Evolutionary conservation across 139 green algal genomes (phyloP), one percentile per base, ranked within the genome.

Genomic region (Chlamydomonas schloesseri): DNA sequence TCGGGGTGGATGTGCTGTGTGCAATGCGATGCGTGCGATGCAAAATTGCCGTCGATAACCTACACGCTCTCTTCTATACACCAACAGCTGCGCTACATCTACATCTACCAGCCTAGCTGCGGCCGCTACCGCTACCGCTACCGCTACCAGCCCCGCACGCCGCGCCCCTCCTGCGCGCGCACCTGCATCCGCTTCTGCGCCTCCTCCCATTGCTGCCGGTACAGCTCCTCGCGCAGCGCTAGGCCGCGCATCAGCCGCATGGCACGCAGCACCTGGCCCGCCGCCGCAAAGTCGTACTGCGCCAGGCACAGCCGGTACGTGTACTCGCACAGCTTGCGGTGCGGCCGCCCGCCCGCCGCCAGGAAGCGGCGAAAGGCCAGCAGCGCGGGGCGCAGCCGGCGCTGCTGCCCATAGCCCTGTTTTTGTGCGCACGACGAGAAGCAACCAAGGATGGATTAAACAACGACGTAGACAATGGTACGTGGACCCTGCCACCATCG

Each of bases 211-310:
- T 89, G 74, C 47, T 72, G 36, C 37, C 65, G 76, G 73, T 95
- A 95, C 69, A 87, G 83, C 23, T 68, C 73, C 68, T 90, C 91
- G 50, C 92, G 84, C 72, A 94, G 84, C 26, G 71, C 34, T 13
- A 85, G 67, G 36, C 65, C 78, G 17, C 93, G 91, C 28, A 92
- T 92, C 36, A 95, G 77, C 88, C 94, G 88, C 90, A 96, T 91
- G 1, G 90, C 91, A 1, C 93, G 88, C 83, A 96, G 82, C 18
- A 94, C 88, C 89, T 96, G 93, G 57, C 93, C 82, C n/a, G 92
- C 94, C 9, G 81, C 64, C 15, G 46, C 37, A 20, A 92, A 75
- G 37, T 92, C 87, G 21, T 83, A 81, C 11, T 75, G 75, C 33
- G 75, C 67, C 34, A 94, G 37, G 75, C 90, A 94, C 11, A 89